Evolutionary conservation across 352 stramenopile genomes (phyloP).

Genomic region (Elongisporangium prolatum): DNA sequence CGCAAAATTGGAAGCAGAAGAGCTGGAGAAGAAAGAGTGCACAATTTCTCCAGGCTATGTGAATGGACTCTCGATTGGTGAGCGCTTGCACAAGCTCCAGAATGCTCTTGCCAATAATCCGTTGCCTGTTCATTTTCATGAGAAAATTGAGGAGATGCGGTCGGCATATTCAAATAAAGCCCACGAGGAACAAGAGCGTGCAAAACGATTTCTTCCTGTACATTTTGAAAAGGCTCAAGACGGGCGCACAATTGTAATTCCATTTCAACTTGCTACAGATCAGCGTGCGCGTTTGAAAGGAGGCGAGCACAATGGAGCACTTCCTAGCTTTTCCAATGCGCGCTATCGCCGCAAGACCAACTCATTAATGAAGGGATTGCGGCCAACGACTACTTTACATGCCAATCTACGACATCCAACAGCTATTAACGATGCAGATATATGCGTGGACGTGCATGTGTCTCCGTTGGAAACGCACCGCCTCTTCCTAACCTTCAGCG

Average conservation of each 20-base stretch:
- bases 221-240: conserved; percentile 28
- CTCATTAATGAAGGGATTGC: conserved; percentile 16
- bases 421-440: conserved; percentile 9
- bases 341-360: conserved; percentile 6
- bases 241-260: conserved; percentile 38
- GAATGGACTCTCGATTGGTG: conserved; percentile 42
- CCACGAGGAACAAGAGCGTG: conserved; percentile 22
- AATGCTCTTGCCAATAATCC: conserved; percentile 34
- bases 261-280: conserved; percentile 39
- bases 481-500: conserved; percentile 22
- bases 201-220: conserved; percentile 21
- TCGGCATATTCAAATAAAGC: conserved; percentile 23
- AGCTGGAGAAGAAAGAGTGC: conserved; percentile 34
- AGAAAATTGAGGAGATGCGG: conserved; percentile 50
- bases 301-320: conserved; percentile 10
- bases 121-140: conserved; percentile 42
- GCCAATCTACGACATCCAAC: background rate
- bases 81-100: conserved; percentile 39
- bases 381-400: conserved; percentile 1
- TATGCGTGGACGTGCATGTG: conserved; percentile 36
- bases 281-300: conserved; percentile 15
- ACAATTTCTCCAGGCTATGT: conserved; percentile 37
- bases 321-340: background rate
- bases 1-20: conserved; percentile 35
- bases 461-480: conserved; percentile 34